Percentiles rank a stretch among this genome's conserved stretches.
phyloP scores from a whole-genome alignment of 75 land plant genomes.

The Picea glauca region DNA sequence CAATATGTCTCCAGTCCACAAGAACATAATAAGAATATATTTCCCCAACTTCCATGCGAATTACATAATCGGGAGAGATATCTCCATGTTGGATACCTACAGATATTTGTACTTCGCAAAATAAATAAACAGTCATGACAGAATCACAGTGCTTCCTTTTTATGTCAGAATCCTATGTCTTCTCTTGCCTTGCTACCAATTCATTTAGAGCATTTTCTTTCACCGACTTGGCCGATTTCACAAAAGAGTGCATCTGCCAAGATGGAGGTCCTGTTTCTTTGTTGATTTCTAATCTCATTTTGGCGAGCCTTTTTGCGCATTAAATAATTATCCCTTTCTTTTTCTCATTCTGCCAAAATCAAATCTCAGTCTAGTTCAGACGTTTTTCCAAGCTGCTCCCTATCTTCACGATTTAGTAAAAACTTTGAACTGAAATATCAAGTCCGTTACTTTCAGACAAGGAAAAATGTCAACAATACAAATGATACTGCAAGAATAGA shows the following conservation, averaged over 20 bases:
- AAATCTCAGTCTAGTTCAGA: constrained; percentile 75
- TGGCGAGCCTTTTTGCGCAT: constrained; percentile 38
- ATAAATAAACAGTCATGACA: constrained; percentile 83
- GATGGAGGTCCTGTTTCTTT: constrained; percentile 19
- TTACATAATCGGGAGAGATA: constrained; percentile 70
- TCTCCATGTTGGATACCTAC: constrained; percentile 83
- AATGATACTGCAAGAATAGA: no score
- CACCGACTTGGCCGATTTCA: no score
- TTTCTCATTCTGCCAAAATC: constrained; percentile 60
- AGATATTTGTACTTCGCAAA: constrained; percentile 45
- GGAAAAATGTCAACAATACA: no score
- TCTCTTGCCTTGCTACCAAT: no score
- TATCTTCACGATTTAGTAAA: constrained; percentile 26
- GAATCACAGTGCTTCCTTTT: constrained; percentile 63
- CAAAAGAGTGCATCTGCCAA: no score
- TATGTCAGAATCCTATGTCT: constrained; percentile 41
- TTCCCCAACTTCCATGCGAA: constrained; percentile 51
- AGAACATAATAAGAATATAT: constrained; percentile 37
- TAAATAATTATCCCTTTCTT: constrained; percentile 46
- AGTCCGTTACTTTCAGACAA: no score
- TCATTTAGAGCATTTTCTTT: no score
- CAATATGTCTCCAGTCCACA: constrained; percentile 82
- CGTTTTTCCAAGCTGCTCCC: constrained; percentile 52
- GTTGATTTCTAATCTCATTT: constrained; percentile 2
- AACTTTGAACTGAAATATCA: no score